Percentiles rank a stretch among this genome's conserved stretches.
These are phyloP conservation scores for Artemisia tridentata DNA, from an alignment of 129 eudicot species.

Conservation along the genomic window DNA sequence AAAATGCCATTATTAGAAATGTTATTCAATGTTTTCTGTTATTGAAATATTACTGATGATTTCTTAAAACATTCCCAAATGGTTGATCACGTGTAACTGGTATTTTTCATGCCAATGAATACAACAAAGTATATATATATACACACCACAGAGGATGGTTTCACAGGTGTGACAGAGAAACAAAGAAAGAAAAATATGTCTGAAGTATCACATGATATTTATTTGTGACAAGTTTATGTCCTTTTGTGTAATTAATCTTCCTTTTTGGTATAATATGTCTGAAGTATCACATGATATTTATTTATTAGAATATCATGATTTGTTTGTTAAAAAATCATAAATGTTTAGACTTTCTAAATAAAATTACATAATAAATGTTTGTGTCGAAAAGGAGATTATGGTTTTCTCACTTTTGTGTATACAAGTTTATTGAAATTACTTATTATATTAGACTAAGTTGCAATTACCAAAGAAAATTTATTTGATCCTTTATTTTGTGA, in stretches of 20 bases:
- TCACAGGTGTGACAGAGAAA: neutral
- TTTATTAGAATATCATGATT: neutral
- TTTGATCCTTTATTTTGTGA: too few species aligned
- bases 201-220: too few species aligned
- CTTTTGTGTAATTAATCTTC: neutral
- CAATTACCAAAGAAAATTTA: too few species aligned
- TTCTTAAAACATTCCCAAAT: conserved; percentile 10
- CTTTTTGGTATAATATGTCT: neutral
- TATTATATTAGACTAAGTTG: too few species aligned
- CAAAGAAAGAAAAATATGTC: too few species aligned
- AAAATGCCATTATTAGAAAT: conserved; percentile 18
- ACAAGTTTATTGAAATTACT: too few species aligned
- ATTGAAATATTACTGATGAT: neutral
- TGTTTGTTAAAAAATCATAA: neutral
- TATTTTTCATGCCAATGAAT: conserved; percentile 16
- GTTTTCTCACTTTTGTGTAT: too few species aligned
- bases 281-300: neutral
- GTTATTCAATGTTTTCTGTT: neutral
- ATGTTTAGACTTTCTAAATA: too few species aligned
- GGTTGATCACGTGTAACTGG: conserved; percentile 21
- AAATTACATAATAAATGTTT: too few species aligned
- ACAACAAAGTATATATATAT: conserved; percentile 10
- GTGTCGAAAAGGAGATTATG: too few species aligned
- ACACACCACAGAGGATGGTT: neutral
- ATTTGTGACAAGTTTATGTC: conserved; percentile 1